Base-by-base conservation (phyloP, 169 alveolate genomes). In the Perkinsus marinus region DNA sequence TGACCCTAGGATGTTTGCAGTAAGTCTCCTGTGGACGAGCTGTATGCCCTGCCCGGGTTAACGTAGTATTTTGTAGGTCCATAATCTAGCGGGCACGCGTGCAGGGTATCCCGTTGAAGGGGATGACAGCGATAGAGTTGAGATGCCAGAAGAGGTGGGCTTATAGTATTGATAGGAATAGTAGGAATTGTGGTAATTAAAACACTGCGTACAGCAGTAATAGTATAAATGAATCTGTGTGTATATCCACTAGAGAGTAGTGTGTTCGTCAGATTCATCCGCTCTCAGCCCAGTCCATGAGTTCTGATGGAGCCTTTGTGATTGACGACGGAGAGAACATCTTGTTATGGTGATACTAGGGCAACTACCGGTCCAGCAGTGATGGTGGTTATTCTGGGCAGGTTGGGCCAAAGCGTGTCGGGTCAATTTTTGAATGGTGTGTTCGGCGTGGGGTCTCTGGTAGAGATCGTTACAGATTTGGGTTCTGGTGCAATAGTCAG, bases 321-420 rank as follows among this genome's bases (percentile, higher is more conserved):
- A 93, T 96, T 39, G 97, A 95, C 47, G 96, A 96, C 89, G 98
- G 98, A 9, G 98, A 96, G 92, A 91, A 93, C 79, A 94, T 96
- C 94, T 57, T 95, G 43, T 92, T 96, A 69, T 96, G 98, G 98
- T 57, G 22, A 10, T 41, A 41, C 46, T 41, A 13, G 79, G 7
- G 79, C 79, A 57, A 13, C 37, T n/a, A n/a, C n/a, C n/a, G n/a
- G n/a, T n/a, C n/a, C n/a, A n/a, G n/a, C n/a, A n/a, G n/a, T n/a
- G n/a, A n/a, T n/a, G n/a, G n/a, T n/a, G n/a, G n/a, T n/a, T n/a
- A n/a, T n/a, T n/a, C n/a, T n/a, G n/a, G n/a, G n/a, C n/a, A 57
- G 79, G 79, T 57, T 57, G 79, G 79, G 79, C 30, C 79, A 57
- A 57, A 30, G 79, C 34, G 34, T 57, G 22, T 57, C 79, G 22